Evolutionary conservation across 2,329 filamentous ascomycete genomes (phyloP).

Genomic region (Macrophomina pseudophaseolina): DNA sequence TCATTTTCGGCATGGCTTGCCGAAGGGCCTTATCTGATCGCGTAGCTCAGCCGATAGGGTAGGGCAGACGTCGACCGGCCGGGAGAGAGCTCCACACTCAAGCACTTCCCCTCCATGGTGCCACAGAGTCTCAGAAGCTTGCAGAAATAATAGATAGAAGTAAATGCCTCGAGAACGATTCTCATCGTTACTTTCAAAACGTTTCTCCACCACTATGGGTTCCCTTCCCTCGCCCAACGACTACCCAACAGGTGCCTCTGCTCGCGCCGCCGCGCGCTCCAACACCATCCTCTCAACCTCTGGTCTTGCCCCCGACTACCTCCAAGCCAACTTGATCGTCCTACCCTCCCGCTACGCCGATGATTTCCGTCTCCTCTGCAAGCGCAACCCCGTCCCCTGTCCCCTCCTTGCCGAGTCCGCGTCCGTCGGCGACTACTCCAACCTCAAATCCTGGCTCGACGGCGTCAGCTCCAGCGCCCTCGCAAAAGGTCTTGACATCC

Average conservation of each 20-base stretch:
- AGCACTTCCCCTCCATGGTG: not conserved
- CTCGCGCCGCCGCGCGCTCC: conserved; percentile 53
- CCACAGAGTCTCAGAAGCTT: not conserved
- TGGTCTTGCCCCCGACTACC: conserved; percentile 59
- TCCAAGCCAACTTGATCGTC: conserved; percentile 68
- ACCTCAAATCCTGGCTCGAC: conserved; percentile 47
- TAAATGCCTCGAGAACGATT: not conserved
- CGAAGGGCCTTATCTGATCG: conserved; percentile 20
- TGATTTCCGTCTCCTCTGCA: conserved; percentile 65
- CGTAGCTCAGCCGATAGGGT: conserved; percentile 6
- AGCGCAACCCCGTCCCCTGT: conserved; percentile 67
- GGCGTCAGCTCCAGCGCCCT: conserved; percentile 50
- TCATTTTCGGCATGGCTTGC: conserved; percentile 3
- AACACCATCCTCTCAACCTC: conserved; percentile 59
- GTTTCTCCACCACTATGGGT: conserved; percentile 1
- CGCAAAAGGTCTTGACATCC: conserved; percentile 58
- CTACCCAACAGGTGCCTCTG: conserved; percentile 40
- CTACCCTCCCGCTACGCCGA: conserved; percentile 61
- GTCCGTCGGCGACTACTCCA: conserved; percentile 48
- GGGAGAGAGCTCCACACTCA: not conserved
- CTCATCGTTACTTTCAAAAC: not conserved
- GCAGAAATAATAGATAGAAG: not conserved
- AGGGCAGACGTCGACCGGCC: not conserved
- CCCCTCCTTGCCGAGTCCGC: conserved; percentile 63
- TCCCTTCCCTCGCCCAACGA: not conserved